Evolutionary conservation across 1,284 basidiomycete species (phyloP), one percentile per base, ranked within the genome.

Genomic region (Phellinidium pouzarii): DNA sequence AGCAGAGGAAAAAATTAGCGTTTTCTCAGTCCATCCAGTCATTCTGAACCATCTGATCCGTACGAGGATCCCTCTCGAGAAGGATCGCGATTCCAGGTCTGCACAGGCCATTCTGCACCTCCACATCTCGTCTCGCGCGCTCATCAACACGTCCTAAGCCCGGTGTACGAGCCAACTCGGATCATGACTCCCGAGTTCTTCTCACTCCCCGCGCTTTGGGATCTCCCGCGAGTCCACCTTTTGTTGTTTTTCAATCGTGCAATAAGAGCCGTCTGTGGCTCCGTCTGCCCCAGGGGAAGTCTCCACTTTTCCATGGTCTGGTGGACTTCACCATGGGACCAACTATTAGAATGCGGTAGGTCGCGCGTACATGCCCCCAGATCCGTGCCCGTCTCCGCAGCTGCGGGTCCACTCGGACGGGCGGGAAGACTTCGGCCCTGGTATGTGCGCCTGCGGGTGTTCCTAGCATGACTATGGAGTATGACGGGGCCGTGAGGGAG

Each of bases 211-310:
- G n/a, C 22, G 41, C 50, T 17, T 43, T 37, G 31, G 50, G 50
- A 44, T 44, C 50, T 46, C 51, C 44, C 44, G 31, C 46, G 51
- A 43, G 44, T 48, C 51, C 44, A 25, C 41, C 44, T 43, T 52
- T 37, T n/a, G n/a, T n/a, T n/a, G n/a, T n/a, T n/a, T n/a, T n/a
- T n/a, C n/a, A n/a, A 51, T 11, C 4, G 1, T 46, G 51, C 51
- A 47, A 52, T 31, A 52, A 37, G 45, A 43, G 40, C 17, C 20
- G 22, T 41, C n/a, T 47, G 29, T 41, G 6, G 8, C 37, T 47
- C 51, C 51, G 51, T 52, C 44, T 52, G 51, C 51, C 51, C 51
- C 51, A 52, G 51, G 44, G 44, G n/a, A n/a, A 31, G 44, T 40
- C 44, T 46, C 42, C 51, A 45, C 20, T 44, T 46, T 41, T 46